phyloP scores from a whole-genome alignment of 495 filamentous ascomycete species.

The Wilcoxina mikolae region DNA sequence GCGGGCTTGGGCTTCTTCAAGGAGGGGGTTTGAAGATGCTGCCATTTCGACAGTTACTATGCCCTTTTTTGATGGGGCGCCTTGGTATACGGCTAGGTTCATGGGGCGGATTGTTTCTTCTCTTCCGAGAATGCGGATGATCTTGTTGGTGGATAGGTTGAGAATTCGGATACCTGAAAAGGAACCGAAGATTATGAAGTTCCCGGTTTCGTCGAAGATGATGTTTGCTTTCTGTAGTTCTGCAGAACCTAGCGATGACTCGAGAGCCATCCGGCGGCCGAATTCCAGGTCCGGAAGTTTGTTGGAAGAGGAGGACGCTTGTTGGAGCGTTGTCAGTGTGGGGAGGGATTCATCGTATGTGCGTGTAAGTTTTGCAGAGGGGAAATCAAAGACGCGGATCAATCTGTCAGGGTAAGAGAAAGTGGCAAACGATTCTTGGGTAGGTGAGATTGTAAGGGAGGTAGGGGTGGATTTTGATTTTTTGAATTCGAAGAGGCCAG shows the following conservation, averaged over 20 bases:
- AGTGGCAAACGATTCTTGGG: conserved; percentile 69
- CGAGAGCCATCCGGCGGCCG: conserved; percentile 70
- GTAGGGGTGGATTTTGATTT: conserved; percentile 69
- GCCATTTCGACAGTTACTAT: conserved; percentile 96
- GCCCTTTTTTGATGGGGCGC: conserved; percentile 79
- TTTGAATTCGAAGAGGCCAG: conserved; percentile 91
- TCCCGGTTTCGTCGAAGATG: conserved; percentile 86
- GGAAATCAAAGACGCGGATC: conserved; percentile 84
- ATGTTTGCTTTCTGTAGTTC: conserved; percentile 60
- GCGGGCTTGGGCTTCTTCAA: conserved; percentile 80
- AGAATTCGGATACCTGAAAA: conserved; percentile 82
- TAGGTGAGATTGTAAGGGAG: conserved; percentile 74
- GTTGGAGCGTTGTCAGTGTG: conserved; percentile 83
- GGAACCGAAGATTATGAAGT: conserved; percentile 87
- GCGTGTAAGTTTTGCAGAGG: conserved; percentile 69
- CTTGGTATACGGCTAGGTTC: conserved; percentile 83
- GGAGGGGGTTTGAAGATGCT: conserved; percentile 77
- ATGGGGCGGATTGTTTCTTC: conserved; percentile 78
- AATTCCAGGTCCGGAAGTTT: conserved; percentile 83
- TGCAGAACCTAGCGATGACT: conserved; percentile 65
- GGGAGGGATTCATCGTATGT: conserved; percentile 87
- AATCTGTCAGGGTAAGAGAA: conserved; percentile 89
- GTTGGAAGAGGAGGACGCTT: conserved; percentile 65
- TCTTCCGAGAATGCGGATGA: conserved; percentile 72
- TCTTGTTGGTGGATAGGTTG: conserved; percentile 83